Conservation (phyloP, 148 eudicot genomes). For the Chenopodium suecicum region DNA sequence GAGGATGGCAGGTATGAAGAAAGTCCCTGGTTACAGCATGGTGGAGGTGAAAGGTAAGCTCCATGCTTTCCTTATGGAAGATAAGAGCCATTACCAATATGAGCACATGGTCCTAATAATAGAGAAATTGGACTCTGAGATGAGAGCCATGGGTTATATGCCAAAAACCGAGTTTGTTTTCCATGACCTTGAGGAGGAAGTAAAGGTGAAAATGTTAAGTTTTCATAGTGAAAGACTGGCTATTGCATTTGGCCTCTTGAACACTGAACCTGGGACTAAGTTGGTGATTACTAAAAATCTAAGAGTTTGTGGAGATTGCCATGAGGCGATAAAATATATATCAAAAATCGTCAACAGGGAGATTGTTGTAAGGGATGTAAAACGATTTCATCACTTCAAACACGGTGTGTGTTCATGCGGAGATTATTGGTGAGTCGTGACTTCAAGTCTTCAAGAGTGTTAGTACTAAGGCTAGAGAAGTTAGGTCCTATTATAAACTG, state of each 20-base stretch:
- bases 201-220: slow-evolving; percentile 36
- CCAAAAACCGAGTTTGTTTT: slow-evolving; percentile 47
- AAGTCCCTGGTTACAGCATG: slow-evolving; percentile 63
- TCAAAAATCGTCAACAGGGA: slow-evolving; percentile 41
- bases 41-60: slow-evolving; percentile 60
- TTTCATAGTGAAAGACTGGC: slow-evolving; percentile 49
- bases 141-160: slow-evolving; percentile 46
- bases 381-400: slow-evolving; percentile 52
- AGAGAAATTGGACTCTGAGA: slow-evolving; percentile 46
- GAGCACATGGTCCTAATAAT: slow-evolving; percentile 34
- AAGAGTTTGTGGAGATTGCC: slow-evolving; percentile 50
- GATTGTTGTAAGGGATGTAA: slow-evolving; percentile 52
- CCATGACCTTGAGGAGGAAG: slow-evolving; percentile 52
- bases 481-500: background rate
- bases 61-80: slow-evolving; percentile 69
- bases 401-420: slow-evolving; percentile 47
- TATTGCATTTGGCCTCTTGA: slow-evolving; percentile 44
- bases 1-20: slow-evolving; percentile 52
- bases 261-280: slow-evolving; percentile 43
- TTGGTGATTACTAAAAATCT: slow-evolving; percentile 50
- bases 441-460: background rate
- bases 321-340: slow-evolving; percentile 44
- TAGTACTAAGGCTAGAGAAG: background rate
- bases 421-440: slow-evolving; percentile 42
- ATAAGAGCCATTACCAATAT: slow-evolving; percentile 55